Evolutionary conservation across 2,329 filamentous ascomycete genomes (phyloP), one percentile per base, ranked within the genome.

Genomic region (Xylaria sp.): DNA sequence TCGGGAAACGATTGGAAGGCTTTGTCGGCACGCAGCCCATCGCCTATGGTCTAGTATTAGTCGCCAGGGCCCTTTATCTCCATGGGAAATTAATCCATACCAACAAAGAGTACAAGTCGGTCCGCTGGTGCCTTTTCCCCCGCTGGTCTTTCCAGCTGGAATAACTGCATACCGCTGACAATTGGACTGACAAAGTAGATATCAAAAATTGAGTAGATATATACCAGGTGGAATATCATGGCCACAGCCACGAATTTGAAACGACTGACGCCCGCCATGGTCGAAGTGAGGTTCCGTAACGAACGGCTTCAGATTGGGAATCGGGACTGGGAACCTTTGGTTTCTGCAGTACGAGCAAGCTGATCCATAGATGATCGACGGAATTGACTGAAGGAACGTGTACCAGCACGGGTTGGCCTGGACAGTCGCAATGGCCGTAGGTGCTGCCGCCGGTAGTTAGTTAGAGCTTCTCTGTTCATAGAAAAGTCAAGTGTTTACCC

Each of bases 141-240:
- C 48, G 81, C 74, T 45, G 87, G 82, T 63, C 90, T 85, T 67
- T 94, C 88, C 43, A 97, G 85, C 53, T 84, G 82, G 80, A 93
- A 94, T 68, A 94, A 87, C 76, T 87, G 89, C 96, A 99, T 99
- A 77, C 96, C 96, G 83, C 91, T 92, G 63, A 98, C 96, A 74
- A 99, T 96, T 25, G 96, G 96, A 79, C 94, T 97, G 78, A 97
- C 94, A 78, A 99, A 99, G 82, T 99, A 98, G 72, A 98, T 96
- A 80, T 97, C 94, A 82, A 99, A 99, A 76, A 98, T 98, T 68
- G 94, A 97, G 78, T 91, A 92, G 65, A 97, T 91, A 80, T 99
- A 99, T 72, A 97, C 88, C 62, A 98, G 80, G 81, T 99, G 97
- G 79, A 99, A 99, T 69, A 95, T 83, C 78, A 97, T 87, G 74